Base-by-base conservation (phyloP, 2,329 filamentous ascomycete genomes). In the Fusarium irregulare region DNA sequence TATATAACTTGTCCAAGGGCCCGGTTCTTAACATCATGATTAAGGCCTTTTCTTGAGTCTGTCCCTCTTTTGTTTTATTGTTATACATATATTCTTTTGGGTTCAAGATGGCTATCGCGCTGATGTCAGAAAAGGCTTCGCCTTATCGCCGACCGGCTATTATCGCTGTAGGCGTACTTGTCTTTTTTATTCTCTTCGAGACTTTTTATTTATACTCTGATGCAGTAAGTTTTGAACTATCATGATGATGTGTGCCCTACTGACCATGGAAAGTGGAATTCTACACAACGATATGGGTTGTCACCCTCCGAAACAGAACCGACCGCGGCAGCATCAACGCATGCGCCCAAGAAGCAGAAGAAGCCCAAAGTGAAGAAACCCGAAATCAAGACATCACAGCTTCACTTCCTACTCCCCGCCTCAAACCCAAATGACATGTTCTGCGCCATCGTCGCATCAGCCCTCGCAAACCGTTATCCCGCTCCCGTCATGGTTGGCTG, bases 341-440 rank as follows among this genome's bases (percentile, higher is more conserved):
- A 49, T 55, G 48, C 63, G 21, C 61, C 47, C 8, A 46, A 53
- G 42, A 66, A 66, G 28, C 18, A 51, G 7, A 40, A 51, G 21
- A 40, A 51, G 21, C 23, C 34, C 2, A 50, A 25, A n/a, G 20
- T 30, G 47, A 34, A 50, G 37, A 37, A 20, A 20, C 37, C 34
- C 34, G 54, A 54, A n/a, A 30, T 68, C 21, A 73, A 66, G 55
- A 77, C 71, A 7, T 79, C 79, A 16, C 69, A 70, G 48, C 74
- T 82, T 28, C 80, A 82, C 61, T 81, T 80, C 54, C 60, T 82
- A 23, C 73, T 82, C 16, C 80, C 80, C 13, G 80, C 80, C 42
- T 81, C 79, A 64, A 58, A 66, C 3, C 56, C 77, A n/a, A 82
- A 80, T 54, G 63, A 78, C 9, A 73, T 78, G 20, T 71, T 82